Conservation (phyloP, 2,329 filamentous ascomycete genomes). For the Fusarium bactridioides region DNA sequence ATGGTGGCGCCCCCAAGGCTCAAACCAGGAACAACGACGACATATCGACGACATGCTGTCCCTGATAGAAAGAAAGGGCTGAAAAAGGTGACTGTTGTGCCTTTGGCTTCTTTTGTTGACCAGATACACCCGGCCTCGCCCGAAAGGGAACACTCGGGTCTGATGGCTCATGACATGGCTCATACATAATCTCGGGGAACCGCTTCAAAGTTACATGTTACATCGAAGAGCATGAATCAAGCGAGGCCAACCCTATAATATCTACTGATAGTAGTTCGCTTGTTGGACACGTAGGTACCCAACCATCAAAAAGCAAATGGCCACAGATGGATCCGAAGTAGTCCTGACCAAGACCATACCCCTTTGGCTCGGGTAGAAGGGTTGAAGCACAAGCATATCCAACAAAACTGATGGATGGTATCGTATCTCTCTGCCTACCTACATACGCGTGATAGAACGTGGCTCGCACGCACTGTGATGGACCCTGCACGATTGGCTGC, state of each 20-base stretch:
- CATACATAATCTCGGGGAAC: constrained; percentile 26
- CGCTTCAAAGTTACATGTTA: constrained; percentile 19
- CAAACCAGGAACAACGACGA: constrained; percentile 17
- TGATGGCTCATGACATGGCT: constrained; percentile 18
- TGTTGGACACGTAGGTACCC: constrained; percentile 6
- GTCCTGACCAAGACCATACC: not conserved
- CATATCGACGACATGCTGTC: constrained; percentile 1
- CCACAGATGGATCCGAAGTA: not conserved
- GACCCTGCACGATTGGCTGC: constrained; percentile 31
- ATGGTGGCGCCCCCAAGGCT: constrained; percentile 28
- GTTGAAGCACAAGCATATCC: constrained; percentile 29
- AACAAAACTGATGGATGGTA: constrained; percentile 14
- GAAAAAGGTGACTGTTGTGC: not conserved
- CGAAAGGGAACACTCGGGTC: constrained; percentile 21
- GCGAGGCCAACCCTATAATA: constrained; percentile 21
- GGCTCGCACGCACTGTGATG: constrained; percentile 32
- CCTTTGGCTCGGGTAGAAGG: constrained; percentile 31
- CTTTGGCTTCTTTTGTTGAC: constrained; percentile 27
- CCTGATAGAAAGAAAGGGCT: not conserved
- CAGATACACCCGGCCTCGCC: constrained; percentile 27
- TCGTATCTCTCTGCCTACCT: constrained; percentile 4
- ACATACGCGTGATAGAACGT: constrained; percentile 11
- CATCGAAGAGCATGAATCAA: constrained; percentile 19
- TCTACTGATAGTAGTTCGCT: constrained; percentile 1
- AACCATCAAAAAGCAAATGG: constrained; percentile 6